Percentiles rank a stretch among this genome's conserved stretches.
Conservation (phyloP, 208 protist species). For the Blastocrithidia nonstop region DNA sequence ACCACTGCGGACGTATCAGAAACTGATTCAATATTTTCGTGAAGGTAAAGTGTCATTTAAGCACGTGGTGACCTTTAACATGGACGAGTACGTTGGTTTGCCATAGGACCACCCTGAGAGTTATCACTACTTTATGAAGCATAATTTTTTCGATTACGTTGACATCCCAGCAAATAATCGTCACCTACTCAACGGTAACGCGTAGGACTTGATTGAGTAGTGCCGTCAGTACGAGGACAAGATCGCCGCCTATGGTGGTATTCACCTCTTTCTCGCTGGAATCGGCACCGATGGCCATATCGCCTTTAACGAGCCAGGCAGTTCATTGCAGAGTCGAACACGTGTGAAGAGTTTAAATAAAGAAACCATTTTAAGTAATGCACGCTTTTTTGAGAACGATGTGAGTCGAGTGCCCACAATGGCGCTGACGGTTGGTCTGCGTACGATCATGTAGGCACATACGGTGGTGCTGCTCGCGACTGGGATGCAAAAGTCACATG, state of each 20-base stretch:
- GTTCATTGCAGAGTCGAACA: constrained; percentile 68
- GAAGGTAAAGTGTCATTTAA: constrained; percentile 81
- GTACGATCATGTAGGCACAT: constrained; percentile 77
- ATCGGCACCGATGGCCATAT: constrained; percentile 90
- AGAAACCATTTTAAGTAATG: constrained; percentile 89
- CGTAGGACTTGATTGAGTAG: constrained; percentile 69
- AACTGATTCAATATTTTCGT: constrained; percentile 72
- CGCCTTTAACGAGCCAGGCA: constrained; percentile 94
- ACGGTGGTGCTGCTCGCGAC: constrained; percentile 88
- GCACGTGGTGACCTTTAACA: constrained; percentile 92
- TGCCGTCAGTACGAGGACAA: constrained; percentile 89
- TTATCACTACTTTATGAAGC: constrained; percentile 93
- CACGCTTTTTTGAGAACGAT: constrained; percentile 88
- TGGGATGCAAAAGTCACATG: constrained; percentile 75
- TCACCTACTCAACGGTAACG: constrained; percentile 89
- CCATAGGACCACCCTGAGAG: constrained; percentile 83
- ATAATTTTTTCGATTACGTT: constrained; percentile 90
- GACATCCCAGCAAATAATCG: constrained; percentile 84
- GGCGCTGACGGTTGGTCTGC: constrained; percentile 91
- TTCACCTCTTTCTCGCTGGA: constrained; percentile 91
- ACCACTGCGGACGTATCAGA: constrained; percentile 82
- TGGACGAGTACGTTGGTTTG: constrained; percentile 92
- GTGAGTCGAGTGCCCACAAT: constrained; percentile 83
- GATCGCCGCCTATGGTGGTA: constrained; percentile 77
- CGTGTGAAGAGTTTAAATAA: constrained; percentile 88